Evolutionary conservation across 352 stramenopile genomes (phyloP).

Genomic region (Plasmopara halstedii): DNA sequence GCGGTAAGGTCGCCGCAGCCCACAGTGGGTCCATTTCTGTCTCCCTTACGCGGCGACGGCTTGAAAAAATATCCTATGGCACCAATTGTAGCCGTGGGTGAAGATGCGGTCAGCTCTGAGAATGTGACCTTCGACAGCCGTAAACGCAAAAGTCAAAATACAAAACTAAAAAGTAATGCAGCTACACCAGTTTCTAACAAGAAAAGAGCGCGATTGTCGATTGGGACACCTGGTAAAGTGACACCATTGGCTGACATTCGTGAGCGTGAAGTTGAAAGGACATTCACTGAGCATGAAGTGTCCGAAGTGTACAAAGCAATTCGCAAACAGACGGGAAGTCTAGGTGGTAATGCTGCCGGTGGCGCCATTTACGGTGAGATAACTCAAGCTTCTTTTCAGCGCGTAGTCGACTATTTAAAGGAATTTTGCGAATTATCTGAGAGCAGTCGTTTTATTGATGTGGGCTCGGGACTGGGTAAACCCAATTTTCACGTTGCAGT

Average conservation of each 20-base stretch:
- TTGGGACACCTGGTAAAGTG: slow-evolving; percentile 66
- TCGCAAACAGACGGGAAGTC: slow-evolving; percentile 88
- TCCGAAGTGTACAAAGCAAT: slow-evolving; percentile 89
- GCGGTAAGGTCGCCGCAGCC: slow-evolving; percentile 11
- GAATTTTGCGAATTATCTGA: slow-evolving; percentile 85
- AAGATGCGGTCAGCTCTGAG: slow-evolving; percentile 1
- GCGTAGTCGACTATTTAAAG: slow-evolving; percentile 93
- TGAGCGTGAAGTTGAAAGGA: slow-evolving; percentile 57
- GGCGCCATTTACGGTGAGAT: slow-evolving; percentile 98
- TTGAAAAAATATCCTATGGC: slow-evolving; percentile 6
- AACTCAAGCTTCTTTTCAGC: slow-evolving; percentile 95
- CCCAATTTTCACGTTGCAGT: slow-evolving; percentile 96
- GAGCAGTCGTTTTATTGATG: slow-evolving; percentile 93
- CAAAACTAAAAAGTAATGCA: slow-evolving; percentile 9
- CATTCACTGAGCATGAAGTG: slow-evolving; percentile 79
- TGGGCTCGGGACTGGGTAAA: slow-evolving; percentile 96
- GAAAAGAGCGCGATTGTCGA: slow-evolving; percentile 53
- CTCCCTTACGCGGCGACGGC: slow-evolving; percentile 5
- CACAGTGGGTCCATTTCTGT: slow-evolving; percentile 10
- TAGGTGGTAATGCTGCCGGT: slow-evolving; percentile 92
- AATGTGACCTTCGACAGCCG: slow-evolving; percentile 11
- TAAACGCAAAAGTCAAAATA: slow-evolving; percentile 49
- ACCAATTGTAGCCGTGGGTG: background rate
- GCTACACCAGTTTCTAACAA: slow-evolving; percentile 24
- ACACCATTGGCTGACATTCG: slow-evolving; percentile 48